These are phyloP conservation scores for Mycena galericulata DNA, from an alignment of 768 basidiomycete species.

Conservation along the genomic window DNA sequence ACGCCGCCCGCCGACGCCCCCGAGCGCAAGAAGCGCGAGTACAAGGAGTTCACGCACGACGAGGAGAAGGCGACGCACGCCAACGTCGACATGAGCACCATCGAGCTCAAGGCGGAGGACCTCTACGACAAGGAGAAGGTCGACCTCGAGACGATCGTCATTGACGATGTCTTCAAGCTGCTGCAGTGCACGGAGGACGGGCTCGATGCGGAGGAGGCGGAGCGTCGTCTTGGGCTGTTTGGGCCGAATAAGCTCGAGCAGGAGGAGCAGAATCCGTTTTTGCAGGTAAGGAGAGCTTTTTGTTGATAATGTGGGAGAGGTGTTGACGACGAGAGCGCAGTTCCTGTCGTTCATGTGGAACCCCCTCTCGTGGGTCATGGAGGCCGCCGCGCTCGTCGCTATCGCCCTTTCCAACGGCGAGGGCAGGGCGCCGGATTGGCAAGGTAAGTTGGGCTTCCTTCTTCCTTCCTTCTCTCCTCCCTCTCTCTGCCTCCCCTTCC, in stretches of 20 bases:
- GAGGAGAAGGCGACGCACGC: slow-evolving; percentile 78
- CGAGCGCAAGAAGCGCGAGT: slow-evolving; percentile 78
- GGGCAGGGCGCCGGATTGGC: slow-evolving; percentile 90
- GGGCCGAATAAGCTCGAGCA: slow-evolving; percentile 95
- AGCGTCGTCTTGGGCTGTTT: slow-evolving; percentile 89
- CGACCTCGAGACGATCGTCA: slow-evolving; percentile 95
- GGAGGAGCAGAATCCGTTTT: slow-evolving; percentile 91
- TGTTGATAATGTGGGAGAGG: neutral
- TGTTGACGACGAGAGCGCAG: slow-evolving; percentile 48
- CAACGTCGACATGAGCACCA: slow-evolving; percentile 90
- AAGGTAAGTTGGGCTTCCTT: slow-evolving; percentile 37
- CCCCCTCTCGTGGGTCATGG: slow-evolving; percentile 99
- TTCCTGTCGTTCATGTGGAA: slow-evolving; percentile 99
- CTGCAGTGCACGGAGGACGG: slow-evolving; percentile 91
- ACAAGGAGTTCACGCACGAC: slow-evolving; percentile 88
- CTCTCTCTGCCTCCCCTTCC: too few relatives aligned
- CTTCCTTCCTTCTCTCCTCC: too few relatives aligned
- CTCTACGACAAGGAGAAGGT: slow-evolving; percentile 99
- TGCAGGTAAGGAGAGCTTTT: slow-evolving; percentile 67
- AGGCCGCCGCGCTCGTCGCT: slow-evolving; percentile 93
- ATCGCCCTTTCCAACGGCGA: slow-evolving; percentile 97
- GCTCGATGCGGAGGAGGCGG: slow-evolving; percentile 79
- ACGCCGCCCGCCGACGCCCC: slow-evolving; percentile 2
- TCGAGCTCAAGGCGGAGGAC: slow-evolving; percentile 93
- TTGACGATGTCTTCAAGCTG: slow-evolving; percentile 96